These are phyloP conservation scores for Brassica juncea DNA, from an alignment of 345 rosid genomes.

Conservation along the genomic window DNA sequence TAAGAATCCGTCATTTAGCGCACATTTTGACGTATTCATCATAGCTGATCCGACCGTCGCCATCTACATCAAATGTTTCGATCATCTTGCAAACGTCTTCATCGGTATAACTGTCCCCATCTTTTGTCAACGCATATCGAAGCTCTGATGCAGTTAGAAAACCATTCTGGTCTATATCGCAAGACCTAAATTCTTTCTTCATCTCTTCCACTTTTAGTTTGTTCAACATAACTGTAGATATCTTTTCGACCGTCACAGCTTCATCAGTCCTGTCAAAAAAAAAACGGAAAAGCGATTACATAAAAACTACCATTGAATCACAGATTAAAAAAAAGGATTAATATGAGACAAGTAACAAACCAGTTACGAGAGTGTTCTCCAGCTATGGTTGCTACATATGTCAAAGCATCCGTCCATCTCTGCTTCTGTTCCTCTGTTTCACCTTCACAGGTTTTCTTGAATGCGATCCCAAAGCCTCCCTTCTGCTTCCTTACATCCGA, in stretches of 20 bases:
- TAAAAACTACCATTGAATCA: background rate
- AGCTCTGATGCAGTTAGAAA: conserved; percentile 56
- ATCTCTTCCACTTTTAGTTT: conserved; percentile 12
- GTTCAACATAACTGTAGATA: background rate
- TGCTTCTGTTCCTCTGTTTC: background rate
- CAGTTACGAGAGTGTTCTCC: conserved; percentile 9
- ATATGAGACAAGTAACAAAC: background rate
- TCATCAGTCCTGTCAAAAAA: background rate
- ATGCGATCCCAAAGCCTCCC: background rate
- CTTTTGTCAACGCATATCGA: conserved; percentile 52
- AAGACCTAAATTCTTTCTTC: conserved; percentile 49
- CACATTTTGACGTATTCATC: conserved; percentile 47
- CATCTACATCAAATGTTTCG: conserved; percentile 50
- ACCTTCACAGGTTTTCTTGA: background rate
- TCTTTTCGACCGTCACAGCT: background rate
- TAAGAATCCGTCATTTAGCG: conserved; percentile 46
- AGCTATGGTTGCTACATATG: background rate
- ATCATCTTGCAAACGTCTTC: conserved; percentile 55
- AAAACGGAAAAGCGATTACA: background rate
- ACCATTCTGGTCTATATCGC: conserved; percentile 55
- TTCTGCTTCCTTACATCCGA: conserved; percentile 14
- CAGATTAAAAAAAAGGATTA: background rate
- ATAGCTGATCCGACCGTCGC: conserved; percentile 45
- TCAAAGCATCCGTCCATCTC: background rate
- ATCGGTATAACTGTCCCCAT: conserved; percentile 51